Evolutionary conservation across 306 rosid genomes (phyloP).

Genomic region (Mimosa pudica): DNA sequence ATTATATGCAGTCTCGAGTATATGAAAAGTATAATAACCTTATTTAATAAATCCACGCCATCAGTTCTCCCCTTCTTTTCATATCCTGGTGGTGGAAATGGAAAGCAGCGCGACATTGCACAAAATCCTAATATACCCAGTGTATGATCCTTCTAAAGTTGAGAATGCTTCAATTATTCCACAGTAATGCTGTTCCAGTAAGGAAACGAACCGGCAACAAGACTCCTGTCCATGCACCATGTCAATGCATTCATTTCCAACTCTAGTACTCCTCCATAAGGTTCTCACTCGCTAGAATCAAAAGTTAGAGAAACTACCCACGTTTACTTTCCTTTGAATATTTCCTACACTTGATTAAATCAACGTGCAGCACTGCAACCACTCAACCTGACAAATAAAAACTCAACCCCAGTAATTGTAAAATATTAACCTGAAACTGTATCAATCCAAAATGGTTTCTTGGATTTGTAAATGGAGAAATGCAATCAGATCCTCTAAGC

Average conservation of each 20-base stretch:
- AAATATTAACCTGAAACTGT: constrained; percentile 43
- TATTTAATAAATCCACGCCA: constrained; percentile 60
- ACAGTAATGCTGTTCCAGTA: constrained; percentile 55
- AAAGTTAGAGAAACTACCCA: constrained; percentile 41
- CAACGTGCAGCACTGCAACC: constrained; percentile 34
- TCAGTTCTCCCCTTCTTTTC: constrained; percentile 75
- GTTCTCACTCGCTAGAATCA: constrained; percentile 50
- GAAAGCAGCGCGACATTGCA: constrained; percentile 99
- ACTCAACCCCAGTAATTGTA: constrained; percentile 33
- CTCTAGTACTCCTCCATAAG: constrained; percentile 60
- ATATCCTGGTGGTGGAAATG: constrained; percentile 96
- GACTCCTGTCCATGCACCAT: constrained; percentile 96
- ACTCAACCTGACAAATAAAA: constrained; percentile 40
- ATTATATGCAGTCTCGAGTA: constrained; percentile 28
- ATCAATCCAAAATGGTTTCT: constrained; percentile 51
- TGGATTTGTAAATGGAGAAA: constrained; percentile 51
- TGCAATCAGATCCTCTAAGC: constrained; percentile 46
- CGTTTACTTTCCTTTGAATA: constrained; percentile 37
- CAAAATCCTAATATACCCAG: constrained; percentile 54
- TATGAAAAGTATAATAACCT: constrained; percentile 61
- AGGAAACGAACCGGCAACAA: constrained; percentile 82
- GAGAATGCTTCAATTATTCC: constrained; percentile 56
- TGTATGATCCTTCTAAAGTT: constrained; percentile 48
- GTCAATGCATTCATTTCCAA: constrained; percentile 89
- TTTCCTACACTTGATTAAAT: constrained; percentile 35